Percentiles rank a stretch among this genome's conserved stretches.
phyloP scores from a whole-genome alignment of 345 rosid species.

The Garcia nutans region DNA sequence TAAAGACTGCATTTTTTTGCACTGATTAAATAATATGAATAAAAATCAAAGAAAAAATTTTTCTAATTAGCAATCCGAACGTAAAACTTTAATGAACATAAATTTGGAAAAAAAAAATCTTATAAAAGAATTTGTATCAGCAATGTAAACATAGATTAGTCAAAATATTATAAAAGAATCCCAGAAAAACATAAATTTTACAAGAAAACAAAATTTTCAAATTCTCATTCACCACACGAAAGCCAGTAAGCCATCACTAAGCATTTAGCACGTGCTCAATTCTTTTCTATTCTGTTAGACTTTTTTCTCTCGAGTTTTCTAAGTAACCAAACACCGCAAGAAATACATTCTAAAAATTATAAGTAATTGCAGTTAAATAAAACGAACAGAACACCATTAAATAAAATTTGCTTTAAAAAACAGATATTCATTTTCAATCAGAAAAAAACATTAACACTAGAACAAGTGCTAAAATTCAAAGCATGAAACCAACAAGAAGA shows the following conservation, averaged over 20 bases:
- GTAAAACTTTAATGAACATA: too few relatives aligned
- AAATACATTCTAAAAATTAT: not conserved
- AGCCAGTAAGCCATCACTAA: not conserved
- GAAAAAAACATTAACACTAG: not conserved
- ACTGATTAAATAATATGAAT: too few relatives aligned
- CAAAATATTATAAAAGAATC: not conserved
- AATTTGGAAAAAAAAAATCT: not conserved
- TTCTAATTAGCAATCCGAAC: too few relatives aligned
- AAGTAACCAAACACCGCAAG: not conserved
- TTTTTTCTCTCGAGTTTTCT: not conserved
- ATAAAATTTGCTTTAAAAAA: not conserved
- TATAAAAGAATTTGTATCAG: not conserved
- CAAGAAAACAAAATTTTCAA: too few relatives aligned
- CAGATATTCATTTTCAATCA: not conserved
- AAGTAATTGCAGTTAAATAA: not conserved
- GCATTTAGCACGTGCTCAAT: not conserved
- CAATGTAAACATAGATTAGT: not conserved
- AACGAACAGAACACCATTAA: too few relatives aligned
- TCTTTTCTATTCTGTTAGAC: too few relatives aligned
- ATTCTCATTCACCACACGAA: too few relatives aligned
- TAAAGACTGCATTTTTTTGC: too few relatives aligned
- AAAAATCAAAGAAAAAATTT: too few relatives aligned
- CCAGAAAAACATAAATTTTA: not conserved
- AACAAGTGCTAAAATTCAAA: not conserved
- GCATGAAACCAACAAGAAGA: conserved; percentile 21